Evolutionary conservation across 805 yeast species (phyloP).

Genomic region (Hanseniaspora nectarophila): DNA sequence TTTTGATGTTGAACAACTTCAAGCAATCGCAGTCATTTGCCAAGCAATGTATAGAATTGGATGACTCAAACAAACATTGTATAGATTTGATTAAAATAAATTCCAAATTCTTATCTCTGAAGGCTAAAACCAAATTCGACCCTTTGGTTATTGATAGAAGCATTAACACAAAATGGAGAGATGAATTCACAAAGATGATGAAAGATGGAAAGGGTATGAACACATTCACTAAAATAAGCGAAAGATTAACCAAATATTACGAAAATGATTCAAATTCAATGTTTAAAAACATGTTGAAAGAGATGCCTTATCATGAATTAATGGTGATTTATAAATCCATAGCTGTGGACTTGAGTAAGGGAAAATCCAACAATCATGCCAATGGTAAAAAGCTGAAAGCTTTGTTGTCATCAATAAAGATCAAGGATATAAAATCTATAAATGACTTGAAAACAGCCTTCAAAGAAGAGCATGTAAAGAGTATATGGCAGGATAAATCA

Average conservation of each 20-base stretch:
- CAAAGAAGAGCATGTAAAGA: not conserved
- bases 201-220: slow-evolving; percentile 16
- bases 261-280: not conserved
- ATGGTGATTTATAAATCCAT: not conserved
- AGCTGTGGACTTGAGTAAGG: not conserved
- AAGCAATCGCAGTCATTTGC: slow-evolving; percentile 41
- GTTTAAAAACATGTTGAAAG: not conserved
- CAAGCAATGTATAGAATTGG: slow-evolving; percentile 60
- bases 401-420: not conserved
- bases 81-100: slow-evolving; percentile 43
- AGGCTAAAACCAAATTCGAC: slow-evolving; percentile 31
- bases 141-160: slow-evolving; percentile 20
- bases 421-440: not conserved
- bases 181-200: slow-evolving; percentile 29
- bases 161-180: slow-evolving; percentile 23
- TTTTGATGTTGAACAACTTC: slow-evolving; percentile 42
- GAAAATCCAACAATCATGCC: not conserved
- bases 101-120: slow-evolving; percentile 31
- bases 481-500: slow-evolving; percentile 3
- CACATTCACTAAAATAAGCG: slow-evolving; percentile 15
- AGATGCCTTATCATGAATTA: slow-evolving; percentile 1
- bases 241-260: not conserved
- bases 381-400: not conserved
- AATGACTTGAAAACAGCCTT: not conserved
- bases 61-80: slow-evolving; percentile 60